These are phyloP conservation scores for Trichoderma asperelloides DNA, from an alignment of 495 filamentous ascomycete genomes.

Conservation along the genomic window DNA sequence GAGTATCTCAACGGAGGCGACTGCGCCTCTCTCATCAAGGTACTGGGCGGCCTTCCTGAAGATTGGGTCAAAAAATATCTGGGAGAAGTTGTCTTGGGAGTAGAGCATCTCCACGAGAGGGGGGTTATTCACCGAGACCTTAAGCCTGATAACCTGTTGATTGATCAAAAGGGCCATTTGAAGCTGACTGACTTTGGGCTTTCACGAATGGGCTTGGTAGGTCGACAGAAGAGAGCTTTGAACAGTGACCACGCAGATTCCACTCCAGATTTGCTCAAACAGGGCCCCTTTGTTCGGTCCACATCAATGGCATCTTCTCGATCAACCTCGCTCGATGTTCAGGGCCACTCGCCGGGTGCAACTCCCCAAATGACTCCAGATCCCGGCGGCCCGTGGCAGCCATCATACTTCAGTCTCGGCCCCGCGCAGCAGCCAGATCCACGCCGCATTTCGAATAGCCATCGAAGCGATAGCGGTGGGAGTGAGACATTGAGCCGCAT, in stretches of 20 bases:
- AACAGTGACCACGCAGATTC: conserved; percentile 68
- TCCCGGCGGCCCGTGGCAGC: conserved; percentile 52
- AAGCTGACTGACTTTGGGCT: conserved; percentile 97
- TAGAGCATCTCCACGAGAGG: conserved; percentile 88
- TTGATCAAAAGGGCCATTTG: conserved; percentile 92
- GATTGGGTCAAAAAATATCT: conserved; percentile 98
- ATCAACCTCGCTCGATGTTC: conserved; percentile 91
- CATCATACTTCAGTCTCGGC: conserved; percentile 86
- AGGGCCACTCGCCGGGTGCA: conserved; percentile 68
- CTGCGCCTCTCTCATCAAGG: conserved; percentile 91
- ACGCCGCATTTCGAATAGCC: conserved; percentile 66
- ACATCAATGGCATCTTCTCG: conserved; percentile 84
- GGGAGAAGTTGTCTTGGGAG: conserved; percentile 87
- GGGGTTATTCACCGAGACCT: conserved; percentile 95
- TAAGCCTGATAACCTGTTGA: conserved; percentile 94
- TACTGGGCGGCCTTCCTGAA: conserved; percentile 81
- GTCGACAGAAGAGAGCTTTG: conserved; percentile 86
- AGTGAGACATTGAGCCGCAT: conserved; percentile 79
- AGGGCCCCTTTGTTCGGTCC: conserved; percentile 79
- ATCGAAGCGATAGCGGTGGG: conserved; percentile 84
- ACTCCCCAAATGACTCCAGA: conserved; percentile 81
- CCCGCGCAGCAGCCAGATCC: conserved; percentile 58
- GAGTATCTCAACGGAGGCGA: conserved; percentile 98
- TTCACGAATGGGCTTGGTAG: conserved; percentile 93
- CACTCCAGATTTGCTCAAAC: conserved; percentile 82